Conservation (phyloP, 2,329 filamentous ascomycete species). For the Aspergillus ruber region DNA sequence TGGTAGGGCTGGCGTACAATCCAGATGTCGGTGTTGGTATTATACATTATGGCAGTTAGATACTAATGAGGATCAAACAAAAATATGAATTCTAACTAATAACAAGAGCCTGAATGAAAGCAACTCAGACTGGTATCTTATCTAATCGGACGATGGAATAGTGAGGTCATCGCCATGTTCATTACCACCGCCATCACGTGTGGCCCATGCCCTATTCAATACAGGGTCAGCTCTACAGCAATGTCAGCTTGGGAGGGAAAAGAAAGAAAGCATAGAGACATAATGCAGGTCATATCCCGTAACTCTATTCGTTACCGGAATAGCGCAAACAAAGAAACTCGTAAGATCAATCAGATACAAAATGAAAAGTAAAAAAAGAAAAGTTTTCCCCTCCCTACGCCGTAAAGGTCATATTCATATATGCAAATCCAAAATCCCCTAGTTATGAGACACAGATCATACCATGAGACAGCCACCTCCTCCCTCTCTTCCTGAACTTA, state of each 20-base stretch:
- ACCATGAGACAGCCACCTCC: conserved; percentile 10
- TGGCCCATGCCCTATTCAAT: conserved; percentile 1
- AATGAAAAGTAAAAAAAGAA: conserved; percentile 8
- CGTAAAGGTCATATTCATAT: conserved; percentile 30
- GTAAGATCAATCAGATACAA: conserved; percentile 34
- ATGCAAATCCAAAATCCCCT: conserved; percentile 31
- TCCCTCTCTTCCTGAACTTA: conserved; percentile 9
- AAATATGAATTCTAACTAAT: not conserved
- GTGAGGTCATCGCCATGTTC: conserved; percentile 2
- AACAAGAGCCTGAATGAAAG: conserved; percentile 2
- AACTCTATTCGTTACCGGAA: conserved; percentile 26
- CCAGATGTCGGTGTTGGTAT: conserved; percentile 52
- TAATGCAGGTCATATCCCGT: conserved; percentile 13
- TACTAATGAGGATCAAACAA: not conserved
- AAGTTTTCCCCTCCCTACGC: conserved; percentile 36
- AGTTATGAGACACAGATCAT: conserved; percentile 17
- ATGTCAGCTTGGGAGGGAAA: not conserved
- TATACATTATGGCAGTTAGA: conserved; percentile 32
- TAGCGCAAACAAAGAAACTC: conserved; percentile 24
- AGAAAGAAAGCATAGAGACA: not conserved
- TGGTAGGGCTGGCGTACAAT: conserved; percentile 39
- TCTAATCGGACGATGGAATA: conserved; percentile 8
- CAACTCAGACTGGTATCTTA: conserved; percentile 3
- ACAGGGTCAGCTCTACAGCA: not conserved
- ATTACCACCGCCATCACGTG: conserved; percentile 5